Percentiles rank a stretch among this genome's conserved stretches.
Evolutionary conservation across 2,329 filamentous ascomycete species (phyloP).

Genomic region (Didymellaceae sp.): DNA sequence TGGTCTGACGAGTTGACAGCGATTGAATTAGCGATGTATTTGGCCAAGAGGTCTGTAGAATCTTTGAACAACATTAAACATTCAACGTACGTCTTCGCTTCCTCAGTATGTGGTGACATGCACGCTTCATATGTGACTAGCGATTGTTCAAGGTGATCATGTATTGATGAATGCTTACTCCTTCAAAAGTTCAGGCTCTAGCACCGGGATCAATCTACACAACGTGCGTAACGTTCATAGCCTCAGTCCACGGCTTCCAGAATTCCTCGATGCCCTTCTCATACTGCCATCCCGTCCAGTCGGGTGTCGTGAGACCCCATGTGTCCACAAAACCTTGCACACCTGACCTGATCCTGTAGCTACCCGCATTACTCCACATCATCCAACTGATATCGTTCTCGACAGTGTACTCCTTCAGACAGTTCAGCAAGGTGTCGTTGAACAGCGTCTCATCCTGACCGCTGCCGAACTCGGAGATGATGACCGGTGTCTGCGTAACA

Average conservation of each 20-base stretch:
- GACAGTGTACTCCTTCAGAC: conserved; percentile 54
- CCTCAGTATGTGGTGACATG: no score
- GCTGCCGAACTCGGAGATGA: conserved; percentile 48
- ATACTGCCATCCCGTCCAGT: conserved; percentile 58
- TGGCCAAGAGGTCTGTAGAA: conserved; percentile 13
- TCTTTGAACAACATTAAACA: conserved; percentile 13
- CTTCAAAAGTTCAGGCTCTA: no score
- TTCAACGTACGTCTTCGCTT: no score
- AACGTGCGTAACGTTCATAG: conserved; percentile 45
- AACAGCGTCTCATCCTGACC: conserved; percentile 50
- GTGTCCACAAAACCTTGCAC: conserved; percentile 56
- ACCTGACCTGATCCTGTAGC: conserved; percentile 55
- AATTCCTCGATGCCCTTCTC: conserved; percentile 55
- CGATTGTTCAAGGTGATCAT: no score
- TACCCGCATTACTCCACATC: conserved; percentile 59
- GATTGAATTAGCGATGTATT: conserved; percentile 4
- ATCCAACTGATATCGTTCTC: conserved; percentile 57
- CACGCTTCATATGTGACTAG: no score
- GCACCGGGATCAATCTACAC: neutral
- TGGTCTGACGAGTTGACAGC: neutral
- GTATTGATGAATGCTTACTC: no score
- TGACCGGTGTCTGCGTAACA: conserved; percentile 46
- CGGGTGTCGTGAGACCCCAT: conserved; percentile 57
- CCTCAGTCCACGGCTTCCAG: conserved; percentile 60
- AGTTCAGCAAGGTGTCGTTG: conserved; percentile 56